Percentiles rank a stretch among this genome's conserved stretches.
Evolutionary conservation across 352 stramenopile species (phyloP).

Genomic region (Hyaloperonospora brassicae): DNA sequence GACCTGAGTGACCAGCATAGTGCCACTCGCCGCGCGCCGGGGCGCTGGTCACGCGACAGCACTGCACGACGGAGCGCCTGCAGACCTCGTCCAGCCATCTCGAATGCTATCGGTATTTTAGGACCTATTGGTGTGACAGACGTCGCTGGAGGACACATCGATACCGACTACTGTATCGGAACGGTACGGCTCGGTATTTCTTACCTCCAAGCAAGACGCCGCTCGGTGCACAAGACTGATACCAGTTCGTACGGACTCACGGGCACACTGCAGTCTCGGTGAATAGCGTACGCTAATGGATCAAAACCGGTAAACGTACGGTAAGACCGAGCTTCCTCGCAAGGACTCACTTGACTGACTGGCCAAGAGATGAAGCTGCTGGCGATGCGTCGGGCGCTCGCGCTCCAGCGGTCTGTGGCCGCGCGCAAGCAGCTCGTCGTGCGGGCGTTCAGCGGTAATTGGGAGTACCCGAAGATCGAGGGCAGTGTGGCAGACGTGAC

Average conservation of each 20-base stretch:
- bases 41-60: slow-evolving; percentile 21
- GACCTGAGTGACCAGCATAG: slow-evolving; percentile 22
- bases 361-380: slow-evolving; percentile 13
- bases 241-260: too few species aligned
- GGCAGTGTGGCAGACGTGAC: slow-evolving; percentile 62
- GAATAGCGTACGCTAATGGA: not conserved
- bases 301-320: slow-evolving; percentile 4
- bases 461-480: slow-evolving; percentile 76
- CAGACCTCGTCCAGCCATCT: slow-evolving; percentile 39
- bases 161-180: not conserved
- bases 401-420: slow-evolving; percentile 12
- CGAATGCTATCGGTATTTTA: not conserved
- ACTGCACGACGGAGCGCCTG: slow-evolving; percentile 64
- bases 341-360: slow-evolving; percentile 10
- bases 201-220: not conserved
- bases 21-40: slow-evolving; percentile 40
- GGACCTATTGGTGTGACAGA: too few species aligned
- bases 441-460: slow-evolving; percentile 71
- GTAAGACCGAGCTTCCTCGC: not conserved
- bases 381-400: slow-evolving; percentile 20
- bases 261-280: too few species aligned
- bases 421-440: slow-evolving; percentile 11
- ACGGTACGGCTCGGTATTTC: not conserved
- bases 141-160: too few species aligned
- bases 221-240: not conserved